Conservation (phyloP, 2,329 filamentous ascomycete genomes). For the Cercospora beticola region DNA sequence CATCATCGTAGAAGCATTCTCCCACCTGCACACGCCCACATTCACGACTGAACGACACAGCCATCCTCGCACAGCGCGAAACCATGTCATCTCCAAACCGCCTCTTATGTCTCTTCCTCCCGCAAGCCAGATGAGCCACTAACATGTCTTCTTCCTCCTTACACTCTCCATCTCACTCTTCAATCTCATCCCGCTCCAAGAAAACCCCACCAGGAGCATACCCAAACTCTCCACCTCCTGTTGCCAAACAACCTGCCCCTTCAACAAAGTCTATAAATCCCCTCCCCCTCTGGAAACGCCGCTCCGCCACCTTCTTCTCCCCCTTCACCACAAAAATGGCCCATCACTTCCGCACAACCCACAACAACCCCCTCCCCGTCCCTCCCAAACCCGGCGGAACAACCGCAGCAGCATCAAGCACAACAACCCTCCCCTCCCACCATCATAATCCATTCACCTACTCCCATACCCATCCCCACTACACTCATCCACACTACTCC, state of each 20-base stretch:
- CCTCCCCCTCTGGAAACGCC: slow-evolving; percentile 1
- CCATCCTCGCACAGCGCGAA: background rate
- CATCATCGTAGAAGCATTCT: background rate
- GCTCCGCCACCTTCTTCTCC: background rate
- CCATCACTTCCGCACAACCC: slow-evolving; percentile 7
- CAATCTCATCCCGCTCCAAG: background rate
- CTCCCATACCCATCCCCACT: background rate
- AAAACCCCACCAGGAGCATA: background rate
- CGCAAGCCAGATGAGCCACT: background rate
- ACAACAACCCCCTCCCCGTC: slow-evolving; percentile 5
- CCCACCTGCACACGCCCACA: background rate
- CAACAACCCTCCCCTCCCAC: slow-evolving; percentile 1
- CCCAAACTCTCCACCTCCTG: background rate
- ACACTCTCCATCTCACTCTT: background rate
- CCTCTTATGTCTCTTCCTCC: slow-evolving; percentile 1
- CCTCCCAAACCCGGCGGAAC: background rate
- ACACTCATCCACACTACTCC: background rate
- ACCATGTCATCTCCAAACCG: background rate
- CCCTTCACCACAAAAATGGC: slow-evolving; percentile 2
- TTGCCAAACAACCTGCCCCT: background rate
- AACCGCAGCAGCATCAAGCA: background rate
- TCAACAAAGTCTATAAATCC: background rate
- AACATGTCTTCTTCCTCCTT: background rate
- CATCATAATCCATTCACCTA: background rate
- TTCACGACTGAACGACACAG: background rate